phyloP scores from a whole-genome alignment of 2,329 filamentous ascomycete genomes.

The Venturia effusa region DNA sequence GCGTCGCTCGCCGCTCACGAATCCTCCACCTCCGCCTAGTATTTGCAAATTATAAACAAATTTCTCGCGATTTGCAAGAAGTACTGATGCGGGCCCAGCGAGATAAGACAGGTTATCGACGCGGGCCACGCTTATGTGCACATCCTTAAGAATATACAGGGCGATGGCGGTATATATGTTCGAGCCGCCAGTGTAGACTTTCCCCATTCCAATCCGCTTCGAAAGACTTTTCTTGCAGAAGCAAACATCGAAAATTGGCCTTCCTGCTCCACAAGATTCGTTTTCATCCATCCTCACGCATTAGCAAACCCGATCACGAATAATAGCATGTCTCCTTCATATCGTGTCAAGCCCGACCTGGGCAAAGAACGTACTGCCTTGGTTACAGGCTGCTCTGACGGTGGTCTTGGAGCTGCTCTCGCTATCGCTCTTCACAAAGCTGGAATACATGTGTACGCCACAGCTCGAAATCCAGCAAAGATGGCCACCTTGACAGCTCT shows the following conservation, averaged over 20 bases:
- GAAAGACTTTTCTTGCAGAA: neutral
- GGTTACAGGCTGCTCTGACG: constrained; percentile 17
- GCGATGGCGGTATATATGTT: neutral
- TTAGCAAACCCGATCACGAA: neutral
- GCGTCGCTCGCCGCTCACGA: neutral
- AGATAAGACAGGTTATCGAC: neutral
- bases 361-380: constrained; percentile 4
- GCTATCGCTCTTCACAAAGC: constrained; percentile 26
- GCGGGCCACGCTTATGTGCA: neutral
- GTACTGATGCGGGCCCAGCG: neutral
- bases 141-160: neutral
- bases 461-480: constrained; percentile 27
- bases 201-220: no score
- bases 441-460: constrained; percentile 32
- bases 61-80: neutral
- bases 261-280: neutral
- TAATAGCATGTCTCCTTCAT: neutral
- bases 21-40: neutral
- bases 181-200: neutral
- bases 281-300: neutral
- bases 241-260: neutral
- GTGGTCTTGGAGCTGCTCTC: constrained; percentile 31
- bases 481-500: constrained; percentile 16
- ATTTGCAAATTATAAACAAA: neutral
- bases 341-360: neutral